A percentile compares a stretch with the other conserved stretches of the same genome.
Evolutionary conservation across 169 alveolate species (phyloP).

Genomic region (Cryptosporidium andersoni): DNA sequence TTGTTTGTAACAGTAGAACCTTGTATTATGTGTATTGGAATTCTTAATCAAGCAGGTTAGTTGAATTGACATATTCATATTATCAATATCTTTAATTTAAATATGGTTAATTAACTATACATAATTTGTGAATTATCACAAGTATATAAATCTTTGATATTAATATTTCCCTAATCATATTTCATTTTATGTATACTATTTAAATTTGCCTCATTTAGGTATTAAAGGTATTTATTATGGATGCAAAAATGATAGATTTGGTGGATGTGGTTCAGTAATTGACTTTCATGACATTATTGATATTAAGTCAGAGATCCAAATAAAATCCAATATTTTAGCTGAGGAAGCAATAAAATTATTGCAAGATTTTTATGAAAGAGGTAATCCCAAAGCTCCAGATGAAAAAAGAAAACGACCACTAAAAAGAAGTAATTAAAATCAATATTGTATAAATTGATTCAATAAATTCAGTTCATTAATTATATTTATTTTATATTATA

Average conservation of each 20-base stretch:
- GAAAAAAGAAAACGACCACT: constrained; percentile 56
- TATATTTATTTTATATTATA: not conserved
- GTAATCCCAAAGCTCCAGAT: constrained; percentile 68
- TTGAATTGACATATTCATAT: not conserved
- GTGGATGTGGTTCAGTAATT: constrained; percentile 67
- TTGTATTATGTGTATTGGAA: constrained; percentile 68
- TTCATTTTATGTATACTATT: not conserved
- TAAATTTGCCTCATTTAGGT: not conserved
- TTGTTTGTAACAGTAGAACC: constrained; percentile 69
- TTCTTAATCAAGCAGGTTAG: constrained; percentile 45
- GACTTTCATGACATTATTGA: constrained; percentile 5
- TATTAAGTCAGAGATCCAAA: not conserved
- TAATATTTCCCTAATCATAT: not conserved
- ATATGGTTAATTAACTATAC: not conserved
- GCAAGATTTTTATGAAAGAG: constrained; percentile 37
- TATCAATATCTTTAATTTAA: not conserved
- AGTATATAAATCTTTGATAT: no score
- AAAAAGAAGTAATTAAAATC: not conserved
- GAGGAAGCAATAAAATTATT: constrained; percentile 43
- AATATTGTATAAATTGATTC: not conserved
- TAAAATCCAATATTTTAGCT: constrained; percentile 40
- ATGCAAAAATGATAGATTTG: constrained; percentile 54
- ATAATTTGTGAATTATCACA: no score
- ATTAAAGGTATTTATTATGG: constrained; percentile 34
- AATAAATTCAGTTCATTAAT: not conserved